A percentile compares a stretch with the other conserved stretches of the same genome.
These are phyloP conservation scores for Rubia tinctorum DNA, from an alignment of 305 asterid species.

Conservation along the genomic window DNA sequence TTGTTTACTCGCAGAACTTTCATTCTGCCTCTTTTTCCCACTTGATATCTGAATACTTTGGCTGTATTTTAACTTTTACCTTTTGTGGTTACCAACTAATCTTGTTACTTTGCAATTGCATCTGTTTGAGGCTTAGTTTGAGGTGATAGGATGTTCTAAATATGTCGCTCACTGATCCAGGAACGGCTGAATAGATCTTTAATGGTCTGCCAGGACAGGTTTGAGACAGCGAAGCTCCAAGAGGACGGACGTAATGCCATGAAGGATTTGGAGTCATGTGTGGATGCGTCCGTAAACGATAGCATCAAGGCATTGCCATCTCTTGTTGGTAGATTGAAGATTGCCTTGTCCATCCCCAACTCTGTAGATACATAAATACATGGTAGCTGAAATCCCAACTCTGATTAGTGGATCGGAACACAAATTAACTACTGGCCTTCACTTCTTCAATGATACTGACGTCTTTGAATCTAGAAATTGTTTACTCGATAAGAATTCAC, in stretches of 20 bases:
- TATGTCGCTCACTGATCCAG: constrained; percentile 31
- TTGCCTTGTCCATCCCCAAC: constrained; percentile 38
- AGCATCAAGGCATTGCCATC: constrained; percentile 62
- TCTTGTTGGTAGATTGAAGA: constrained; percentile 62
- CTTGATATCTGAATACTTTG: not conserved
- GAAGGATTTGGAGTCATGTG: constrained; percentile 68
- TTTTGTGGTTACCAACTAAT: not conserved
- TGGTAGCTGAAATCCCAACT: not conserved
- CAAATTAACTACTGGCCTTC: not conserved
- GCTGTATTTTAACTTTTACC: not conserved
- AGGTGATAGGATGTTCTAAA: constrained; percentile 8
- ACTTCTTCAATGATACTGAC: not conserved
- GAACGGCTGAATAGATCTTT: constrained; percentile 68
- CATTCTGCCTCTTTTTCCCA: too few relatives aligned
- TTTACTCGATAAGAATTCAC: not conserved
- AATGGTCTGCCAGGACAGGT: constrained; percentile 85
- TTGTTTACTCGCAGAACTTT: not conserved
- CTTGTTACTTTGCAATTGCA: not conserved
- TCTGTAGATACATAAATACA: constrained; percentile 22
- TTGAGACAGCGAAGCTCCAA: constrained; percentile 63
- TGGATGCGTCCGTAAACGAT: constrained; percentile 59
- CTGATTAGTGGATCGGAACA: not conserved
- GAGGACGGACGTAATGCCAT: constrained; percentile 34
- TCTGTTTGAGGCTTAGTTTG: not conserved
- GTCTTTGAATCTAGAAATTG: not conserved